Evolutionary conservation across 345 rosid genomes (phyloP), one percentile per base, ranked within the genome.

Genomic region (Lepidium aucheri): DNA sequence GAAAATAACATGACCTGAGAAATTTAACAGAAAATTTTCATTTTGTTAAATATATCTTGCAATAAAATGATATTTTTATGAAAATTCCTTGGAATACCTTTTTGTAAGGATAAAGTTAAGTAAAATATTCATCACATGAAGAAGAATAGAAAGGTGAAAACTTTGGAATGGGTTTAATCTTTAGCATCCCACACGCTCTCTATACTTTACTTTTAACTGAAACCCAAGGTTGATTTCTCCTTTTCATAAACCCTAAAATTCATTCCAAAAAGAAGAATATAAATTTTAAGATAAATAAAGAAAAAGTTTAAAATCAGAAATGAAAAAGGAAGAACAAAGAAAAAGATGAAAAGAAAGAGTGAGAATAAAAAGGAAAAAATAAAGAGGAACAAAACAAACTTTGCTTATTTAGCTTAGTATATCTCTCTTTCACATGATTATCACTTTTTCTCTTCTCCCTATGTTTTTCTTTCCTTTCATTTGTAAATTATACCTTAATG

Each of bases 221-320:
- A 78, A 67, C 73, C 69, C 63, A 74, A 33, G 42, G 67, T 68
- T 74, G 72, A 54, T 69, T 72, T 65, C 71, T 73, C 57, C 78
- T 66, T 68, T 78, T 68, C 65, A 58, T 58, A 51, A 75, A 46
- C 77, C 80, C 60, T 69, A 65, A 61, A 28, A 67, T 54, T 67
- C 81, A 63, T 75, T 69, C 76, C 76, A 70, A 70, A 74, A 74
- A 61, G 74, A 55, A 46, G 65, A 44, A 69, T 13, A 33, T 16
- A 32, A 46, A n/a, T n/a, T 3, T 65, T 28, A 24, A 11, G 39
- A 63, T 44, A 10, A 44, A 17, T 28, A 63, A 54, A 9, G 32
- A 17, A 5, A 63, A 54, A 9, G 32, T 36, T 66, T 4, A 42
- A 28, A 58, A 20, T 49, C 16, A 57, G 32, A 49, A 73, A 65